Percentiles rank a stretch among this genome's conserved stretches.
Conservation (phyloP, 2,329 filamentous ascomycete genomes). For the Ambrosiella xylebori region DNA sequence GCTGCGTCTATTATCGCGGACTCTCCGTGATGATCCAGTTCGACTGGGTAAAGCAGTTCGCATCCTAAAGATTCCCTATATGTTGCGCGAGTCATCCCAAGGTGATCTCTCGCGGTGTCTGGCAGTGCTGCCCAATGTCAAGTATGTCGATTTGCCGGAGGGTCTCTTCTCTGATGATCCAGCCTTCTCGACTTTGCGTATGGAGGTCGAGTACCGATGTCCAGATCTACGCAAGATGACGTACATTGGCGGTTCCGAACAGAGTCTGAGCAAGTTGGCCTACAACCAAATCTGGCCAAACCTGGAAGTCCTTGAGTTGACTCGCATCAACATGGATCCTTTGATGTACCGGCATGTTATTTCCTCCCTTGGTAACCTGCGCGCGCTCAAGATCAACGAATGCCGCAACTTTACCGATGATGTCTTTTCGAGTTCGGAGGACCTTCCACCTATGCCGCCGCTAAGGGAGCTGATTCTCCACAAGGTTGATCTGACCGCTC, state of each 20-base stretch:
- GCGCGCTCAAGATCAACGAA: slow-evolving; percentile 57
- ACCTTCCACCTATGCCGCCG: slow-evolving; percentile 55
- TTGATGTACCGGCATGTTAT: slow-evolving; percentile 54
- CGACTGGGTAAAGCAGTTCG: slow-evolving; percentile 52
- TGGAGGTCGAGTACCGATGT: slow-evolving; percentile 72
- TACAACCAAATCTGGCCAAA: slow-evolving; percentile 49
- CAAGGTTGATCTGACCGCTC: slow-evolving; percentile 53
- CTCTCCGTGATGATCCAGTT: slow-evolving; percentile 59
- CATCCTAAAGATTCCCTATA: slow-evolving; percentile 81
- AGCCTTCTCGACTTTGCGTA: slow-evolving; percentile 54
- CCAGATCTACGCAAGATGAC: slow-evolving; percentile 77
- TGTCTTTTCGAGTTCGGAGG: slow-evolving; percentile 49
- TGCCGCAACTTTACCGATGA: slow-evolving; percentile 57
- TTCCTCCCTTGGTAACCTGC: slow-evolving; percentile 46
- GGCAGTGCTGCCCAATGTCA: slow-evolving; percentile 66
- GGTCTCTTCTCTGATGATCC: slow-evolving; percentile 72
- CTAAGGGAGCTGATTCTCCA: slow-evolving; percentile 57
- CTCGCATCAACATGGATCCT: slow-evolving; percentile 51
- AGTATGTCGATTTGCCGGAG: slow-evolving; percentile 79
- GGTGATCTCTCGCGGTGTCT: slow-evolving; percentile 72
- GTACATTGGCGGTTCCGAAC: slow-evolving; percentile 63
- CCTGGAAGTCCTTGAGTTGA: slow-evolving; percentile 57
- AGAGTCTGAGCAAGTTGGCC: slow-evolving; percentile 53
- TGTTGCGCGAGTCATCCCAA: slow-evolving; percentile 78
- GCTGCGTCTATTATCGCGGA: slow-evolving; percentile 62